These are phyloP conservation scores for Sphaerulina populicola DNA, from an alignment of 2,329 filamentous ascomycete genomes.

Conservation along the genomic window DNA sequence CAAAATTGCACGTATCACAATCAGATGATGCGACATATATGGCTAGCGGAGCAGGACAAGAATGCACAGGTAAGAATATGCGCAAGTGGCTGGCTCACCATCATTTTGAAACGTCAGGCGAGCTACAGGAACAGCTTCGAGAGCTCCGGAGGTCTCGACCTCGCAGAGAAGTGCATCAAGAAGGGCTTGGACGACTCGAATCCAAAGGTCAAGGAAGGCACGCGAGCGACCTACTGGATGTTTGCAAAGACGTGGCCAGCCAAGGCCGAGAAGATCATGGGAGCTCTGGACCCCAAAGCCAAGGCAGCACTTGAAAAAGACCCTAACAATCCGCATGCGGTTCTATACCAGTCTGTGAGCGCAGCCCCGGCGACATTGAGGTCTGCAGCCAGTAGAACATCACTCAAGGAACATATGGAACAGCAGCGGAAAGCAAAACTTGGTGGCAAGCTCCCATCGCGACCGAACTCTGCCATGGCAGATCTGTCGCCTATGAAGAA, in stretches of 20 bases:
- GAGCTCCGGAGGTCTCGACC: slow-evolving; percentile 70
- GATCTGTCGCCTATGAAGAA: slow-evolving; percentile 43
- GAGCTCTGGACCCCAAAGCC: slow-evolving; percentile 66
- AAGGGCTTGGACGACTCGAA: slow-evolving; percentile 86
- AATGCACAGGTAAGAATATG: slow-evolving; percentile 79
- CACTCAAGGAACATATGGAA: slow-evolving; percentile 75
- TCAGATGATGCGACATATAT: slow-evolving; percentile 79
- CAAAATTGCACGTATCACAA: slow-evolving; percentile 68
- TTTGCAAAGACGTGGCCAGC: slow-evolving; percentile 71
- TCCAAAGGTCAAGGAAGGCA: slow-evolving; percentile 78
- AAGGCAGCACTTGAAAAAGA: slow-evolving; percentile 76
- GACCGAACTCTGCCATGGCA: slow-evolving; percentile 52
- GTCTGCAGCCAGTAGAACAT: slow-evolving; percentile 46
- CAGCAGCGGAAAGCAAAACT: slow-evolving; percentile 56
- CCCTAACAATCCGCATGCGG: slow-evolving; percentile 63
- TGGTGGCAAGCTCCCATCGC: slow-evolving; percentile 41
- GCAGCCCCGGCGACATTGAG: slow-evolving; percentile 28
- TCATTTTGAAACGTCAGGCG: slow-evolving; percentile 66
- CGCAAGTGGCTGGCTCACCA: slow-evolving; percentile 74
- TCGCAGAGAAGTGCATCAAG: slow-evolving; percentile 79
- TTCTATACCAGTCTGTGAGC: slow-evolving; percentile 40
- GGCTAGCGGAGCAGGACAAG: slow-evolving; percentile 78
- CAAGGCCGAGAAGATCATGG: slow-evolving; percentile 69
- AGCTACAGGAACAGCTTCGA: slow-evolving; percentile 76
- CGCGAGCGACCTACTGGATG: slow-evolving; percentile 77